A percentile compares a stretch with the other conserved stretches of the same genome.
These are phyloP conservation scores for Whalleya microplaca DNA, from an alignment of 2,329 filamentous ascomycete species.

Conservation along the genomic window DNA sequence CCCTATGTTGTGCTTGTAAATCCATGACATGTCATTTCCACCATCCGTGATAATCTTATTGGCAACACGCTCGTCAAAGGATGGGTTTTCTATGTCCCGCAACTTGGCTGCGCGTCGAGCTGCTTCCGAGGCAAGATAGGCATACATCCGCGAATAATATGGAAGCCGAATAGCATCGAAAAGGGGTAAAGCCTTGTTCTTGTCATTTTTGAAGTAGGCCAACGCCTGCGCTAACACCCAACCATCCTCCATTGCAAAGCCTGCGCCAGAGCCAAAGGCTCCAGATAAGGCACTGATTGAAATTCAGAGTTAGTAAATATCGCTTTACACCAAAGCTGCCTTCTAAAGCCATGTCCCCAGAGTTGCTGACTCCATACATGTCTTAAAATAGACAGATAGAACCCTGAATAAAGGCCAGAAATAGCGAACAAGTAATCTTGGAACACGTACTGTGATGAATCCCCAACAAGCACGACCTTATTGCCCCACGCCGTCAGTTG, in stretches of 20 bases:
- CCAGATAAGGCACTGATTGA: constrained; percentile 56
- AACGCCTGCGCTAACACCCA: constrained; percentile 36
- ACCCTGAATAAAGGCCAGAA: no score
- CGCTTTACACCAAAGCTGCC: no score
- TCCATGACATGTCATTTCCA: constrained; percentile 31
- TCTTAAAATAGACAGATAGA: no score
- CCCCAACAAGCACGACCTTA: constrained; percentile 55
- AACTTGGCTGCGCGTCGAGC: constrained; percentile 17
- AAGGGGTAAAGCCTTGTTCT: constrained; percentile 26
- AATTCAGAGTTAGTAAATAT: no score
- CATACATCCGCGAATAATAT: constrained; percentile 37
- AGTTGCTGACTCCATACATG: no score
- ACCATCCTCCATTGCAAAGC: constrained; percentile 43
- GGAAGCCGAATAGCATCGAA: constrained; percentile 36
- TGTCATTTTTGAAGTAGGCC: constrained; percentile 30
- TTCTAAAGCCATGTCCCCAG: no score
- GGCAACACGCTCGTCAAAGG: constrained; percentile 28
- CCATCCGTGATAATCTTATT: constrained; percentile 32
- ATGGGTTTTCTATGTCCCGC: constrained; percentile 17
- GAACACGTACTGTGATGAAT: constrained; percentile 62
- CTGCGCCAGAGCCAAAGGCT: constrained; percentile 44
- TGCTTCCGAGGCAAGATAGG: constrained; percentile 25
- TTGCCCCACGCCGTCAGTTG: constrained; percentile 44
- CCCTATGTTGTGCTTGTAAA: constrained; percentile 31
- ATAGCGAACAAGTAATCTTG: no score